Evolutionary conservation across 2,329 filamentous ascomycete species (phyloP).

Genomic region (Ustilaginoidea virens): DNA sequence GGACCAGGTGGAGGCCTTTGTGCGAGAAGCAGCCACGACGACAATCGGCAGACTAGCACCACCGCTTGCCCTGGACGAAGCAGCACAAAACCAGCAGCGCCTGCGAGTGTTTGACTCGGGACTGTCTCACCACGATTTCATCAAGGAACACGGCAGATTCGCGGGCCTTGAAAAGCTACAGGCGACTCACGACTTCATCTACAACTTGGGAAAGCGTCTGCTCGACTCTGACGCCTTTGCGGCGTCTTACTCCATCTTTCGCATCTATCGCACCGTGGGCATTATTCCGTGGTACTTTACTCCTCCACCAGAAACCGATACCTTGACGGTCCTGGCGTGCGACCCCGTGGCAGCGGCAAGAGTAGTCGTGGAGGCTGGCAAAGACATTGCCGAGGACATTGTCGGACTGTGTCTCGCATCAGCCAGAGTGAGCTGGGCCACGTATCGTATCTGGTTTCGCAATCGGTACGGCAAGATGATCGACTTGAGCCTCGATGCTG

Average conservation of each 20-base stretch:
- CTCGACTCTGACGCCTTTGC: conserved; percentile 5
- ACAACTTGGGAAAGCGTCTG: conserved; percentile 5
- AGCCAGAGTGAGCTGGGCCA: conserved; percentile 2
- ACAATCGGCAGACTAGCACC: background rate
- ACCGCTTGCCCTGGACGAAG: background rate
- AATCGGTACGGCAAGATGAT: conserved; percentile 5
- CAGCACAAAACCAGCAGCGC: background rate
- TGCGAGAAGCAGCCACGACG: conserved; percentile 1
- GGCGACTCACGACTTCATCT: conserved; percentile 1
- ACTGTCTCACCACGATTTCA: conserved; percentile 6
- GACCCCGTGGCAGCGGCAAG: conserved; percentile 6
- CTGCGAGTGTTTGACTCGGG: conserved; percentile 10
- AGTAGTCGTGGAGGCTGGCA: conserved; percentile 4
- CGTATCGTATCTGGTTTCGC: conserved; percentile 3
- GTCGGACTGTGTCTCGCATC: conserved; percentile 6
- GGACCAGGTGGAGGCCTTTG: conserved; percentile 12
- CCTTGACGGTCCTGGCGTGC: conserved; percentile 7
- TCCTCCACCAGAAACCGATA: conserved; percentile 7
- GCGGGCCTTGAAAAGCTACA: conserved; percentile 3
- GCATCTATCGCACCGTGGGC: conserved; percentile 10
- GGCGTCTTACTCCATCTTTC: conserved; percentile 7
- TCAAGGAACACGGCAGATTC: background rate
- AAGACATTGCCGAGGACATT: conserved; percentile 7
- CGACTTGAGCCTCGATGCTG: background rate
- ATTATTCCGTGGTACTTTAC: conserved; percentile 12